These are phyloP conservation scores for Psilocybe tampanensis DNA, from an alignment of 768 basidiomycete genomes.

Conservation along the genomic window DNA sequence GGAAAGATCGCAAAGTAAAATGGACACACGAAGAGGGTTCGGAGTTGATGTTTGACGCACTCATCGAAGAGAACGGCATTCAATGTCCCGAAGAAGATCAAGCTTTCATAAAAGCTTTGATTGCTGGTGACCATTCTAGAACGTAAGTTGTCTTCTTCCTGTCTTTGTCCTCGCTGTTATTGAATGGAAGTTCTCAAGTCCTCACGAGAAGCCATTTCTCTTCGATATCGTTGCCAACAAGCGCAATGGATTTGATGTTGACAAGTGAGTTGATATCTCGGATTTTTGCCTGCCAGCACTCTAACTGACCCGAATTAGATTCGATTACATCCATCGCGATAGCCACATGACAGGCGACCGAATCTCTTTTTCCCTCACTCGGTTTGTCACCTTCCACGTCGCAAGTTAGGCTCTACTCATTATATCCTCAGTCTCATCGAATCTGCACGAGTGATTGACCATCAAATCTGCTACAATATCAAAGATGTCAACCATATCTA, in stretches of 20 bases:
- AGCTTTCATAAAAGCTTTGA: conserved; percentile 75
- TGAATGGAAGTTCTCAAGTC: conserved; percentile 19
- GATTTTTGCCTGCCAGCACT: background rate
- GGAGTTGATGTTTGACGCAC: conserved; percentile 79
- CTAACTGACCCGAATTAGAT: conserved; percentile 40
- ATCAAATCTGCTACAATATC: conserved; percentile 79
- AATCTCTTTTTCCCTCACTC: conserved; percentile 50
- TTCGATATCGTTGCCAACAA: conserved; percentile 88
- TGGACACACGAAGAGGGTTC: conserved; percentile 85
- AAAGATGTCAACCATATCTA: conserved; percentile 81
- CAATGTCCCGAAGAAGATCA: conserved; percentile 50
- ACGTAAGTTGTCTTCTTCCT: conserved; percentile 40
- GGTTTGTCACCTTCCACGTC: conserved; percentile 34
- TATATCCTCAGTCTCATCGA: conserved; percentile 55
- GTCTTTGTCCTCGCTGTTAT: background rate
- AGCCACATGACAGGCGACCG: conserved; percentile 70
- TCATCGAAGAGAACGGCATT: conserved; percentile 59
- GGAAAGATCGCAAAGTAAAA: conserved; percentile 1
- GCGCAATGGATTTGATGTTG: conserved; percentile 82
- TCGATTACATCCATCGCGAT: conserved; percentile 83
- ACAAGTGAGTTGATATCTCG: conserved; percentile 54
- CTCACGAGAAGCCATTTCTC: conserved; percentile 66
- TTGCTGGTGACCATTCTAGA: conserved; percentile 59
- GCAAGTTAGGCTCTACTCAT: background rate
- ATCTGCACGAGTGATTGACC: conserved; percentile 73